These are phyloP conservation scores for Physaria fendleri DNA, from an alignment of 345 rosid genomes.

Conservation along the genomic window DNA sequence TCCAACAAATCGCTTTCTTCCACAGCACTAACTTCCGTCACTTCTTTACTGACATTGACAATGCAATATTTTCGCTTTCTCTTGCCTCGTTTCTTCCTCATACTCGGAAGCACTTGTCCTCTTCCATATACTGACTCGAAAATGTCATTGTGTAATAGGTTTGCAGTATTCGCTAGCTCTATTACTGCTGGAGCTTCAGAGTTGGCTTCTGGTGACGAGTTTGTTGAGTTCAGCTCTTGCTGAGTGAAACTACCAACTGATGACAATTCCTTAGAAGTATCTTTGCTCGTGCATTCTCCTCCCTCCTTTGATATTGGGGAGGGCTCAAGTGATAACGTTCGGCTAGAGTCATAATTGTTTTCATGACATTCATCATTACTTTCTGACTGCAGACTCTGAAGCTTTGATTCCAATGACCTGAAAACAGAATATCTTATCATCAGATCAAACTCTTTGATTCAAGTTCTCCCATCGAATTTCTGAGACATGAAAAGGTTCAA, in stretches of 20 bases:
- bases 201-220: slow-evolving; percentile 51
- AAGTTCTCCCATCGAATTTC: background rate
- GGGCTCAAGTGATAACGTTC: slow-evolving; percentile 53
- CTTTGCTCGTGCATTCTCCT: slow-evolving; percentile 55
- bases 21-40: slow-evolving; percentile 56
- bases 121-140: slow-evolving; percentile 30
- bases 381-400: slow-evolving; percentile 62
- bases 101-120: slow-evolving; percentile 34
- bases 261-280: slow-evolving; percentile 52
- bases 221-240: slow-evolving; percentile 38
- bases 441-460: background rate
- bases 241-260: slow-evolving; percentile 83
- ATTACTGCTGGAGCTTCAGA: slow-evolving; percentile 26
- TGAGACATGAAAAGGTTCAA: background rate
- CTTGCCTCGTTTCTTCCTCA: slow-evolving; percentile 73
- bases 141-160: slow-evolving; percentile 26
- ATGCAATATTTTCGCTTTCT: slow-evolving; percentile 67
- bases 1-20: slow-evolving; percentile 62
- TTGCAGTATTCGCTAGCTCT: slow-evolving; percentile 27
- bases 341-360: slow-evolving; percentile 49
- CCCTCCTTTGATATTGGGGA: slow-evolving; percentile 42
- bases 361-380: slow-evolving; percentile 30
- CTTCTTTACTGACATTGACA: slow-evolving; percentile 31
- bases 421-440: background rate
- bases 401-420: slow-evolving; percentile 76